Evolutionary conservation across 179 eudicot genomes (phyloP).

Genomic region (Carnegiea gigantea): DNA sequence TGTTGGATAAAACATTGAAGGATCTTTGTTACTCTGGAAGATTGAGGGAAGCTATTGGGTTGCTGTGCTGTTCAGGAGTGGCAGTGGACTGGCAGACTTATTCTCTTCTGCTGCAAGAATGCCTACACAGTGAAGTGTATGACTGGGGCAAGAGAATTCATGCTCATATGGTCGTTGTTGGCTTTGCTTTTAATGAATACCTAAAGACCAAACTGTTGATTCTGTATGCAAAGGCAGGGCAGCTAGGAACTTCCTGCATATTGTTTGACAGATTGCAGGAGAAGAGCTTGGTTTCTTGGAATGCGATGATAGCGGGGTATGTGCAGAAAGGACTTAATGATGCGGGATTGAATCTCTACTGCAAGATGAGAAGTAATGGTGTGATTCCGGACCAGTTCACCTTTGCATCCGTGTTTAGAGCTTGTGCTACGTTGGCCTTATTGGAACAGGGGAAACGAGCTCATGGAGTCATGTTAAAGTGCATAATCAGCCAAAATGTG

Average conservation of each 20-base stretch:
- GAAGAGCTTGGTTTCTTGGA: slow-evolving; percentile 37
- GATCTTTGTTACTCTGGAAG: slow-evolving; percentile 73
- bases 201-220: slow-evolving; percentile 66
- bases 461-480: slow-evolving; percentile 37
- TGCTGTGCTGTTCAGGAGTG: slow-evolving; percentile 49
- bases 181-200: slow-evolving; percentile 69
- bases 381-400: slow-evolving; percentile 43
- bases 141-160: slow-evolving; percentile 65
- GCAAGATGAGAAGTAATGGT: slow-evolving; percentile 36
- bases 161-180: slow-evolving; percentile 66
- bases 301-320: slow-evolving; percentile 44
- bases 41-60: slow-evolving; percentile 60
- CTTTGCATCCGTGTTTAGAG: slow-evolving; percentile 40
- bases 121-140: slow-evolving; percentile 51
- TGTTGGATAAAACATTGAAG: slow-evolving; percentile 63
- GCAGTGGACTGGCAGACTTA: slow-evolving; percentile 53
- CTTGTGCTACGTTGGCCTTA: slow-evolving; percentile 35
- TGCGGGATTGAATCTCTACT: slow-evolving; percentile 33
- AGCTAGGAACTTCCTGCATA: slow-evolving; percentile 32
- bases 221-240: slow-evolving; percentile 67
- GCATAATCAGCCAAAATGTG: slow-evolving; percentile 30
- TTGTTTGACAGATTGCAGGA: slow-evolving; percentile 25
- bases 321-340: slow-evolving; percentile 38
- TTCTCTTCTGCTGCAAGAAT: slow-evolving; percentile 85
- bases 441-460: slow-evolving; percentile 40